Percentiles rank a stretch among this genome's conserved stretches.
Evolutionary conservation across 306 rosid genomes (phyloP).

Genomic region (Acmispon strigosus): DNA sequence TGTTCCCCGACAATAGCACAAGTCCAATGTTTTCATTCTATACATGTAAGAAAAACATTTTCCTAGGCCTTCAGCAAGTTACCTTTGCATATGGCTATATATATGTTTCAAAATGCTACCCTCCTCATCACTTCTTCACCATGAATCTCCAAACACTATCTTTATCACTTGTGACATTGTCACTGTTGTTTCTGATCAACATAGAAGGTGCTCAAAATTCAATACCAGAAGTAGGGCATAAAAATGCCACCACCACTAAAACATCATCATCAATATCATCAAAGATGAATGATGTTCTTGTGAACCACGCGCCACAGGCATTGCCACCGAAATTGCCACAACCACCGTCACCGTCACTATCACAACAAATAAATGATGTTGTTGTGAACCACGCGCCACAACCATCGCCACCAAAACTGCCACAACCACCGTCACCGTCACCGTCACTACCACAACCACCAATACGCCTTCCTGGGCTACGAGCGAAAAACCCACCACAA

Average conservation of each 20-base stretch:
- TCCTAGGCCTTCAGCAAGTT: background rate
- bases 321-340: no score
- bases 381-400: no score
- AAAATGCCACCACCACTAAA: constrained; percentile 16
- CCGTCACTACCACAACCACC: background rate
- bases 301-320: background rate
- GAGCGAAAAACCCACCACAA: no score
- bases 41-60: constrained; percentile 35
- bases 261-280: no score
- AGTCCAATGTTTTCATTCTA: no score
- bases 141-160: constrained; percentile 2
- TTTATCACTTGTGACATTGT: constrained; percentile 2
- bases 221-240: background rate
- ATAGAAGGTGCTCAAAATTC: no score
- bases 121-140: background rate
- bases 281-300: background rate
- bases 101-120: background rate
- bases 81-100: background rate
- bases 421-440: background rate
- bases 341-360: no score
- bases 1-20: no score
- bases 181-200: constrained; percentile 1
- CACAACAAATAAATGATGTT: no score
- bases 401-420: no score
- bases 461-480: no score